Evolutionary conservation across 2,329 filamentous ascomycete species (phyloP), one percentile per base, ranked within the genome.

Genomic region (Aphanoascus verrucosus): DNA sequence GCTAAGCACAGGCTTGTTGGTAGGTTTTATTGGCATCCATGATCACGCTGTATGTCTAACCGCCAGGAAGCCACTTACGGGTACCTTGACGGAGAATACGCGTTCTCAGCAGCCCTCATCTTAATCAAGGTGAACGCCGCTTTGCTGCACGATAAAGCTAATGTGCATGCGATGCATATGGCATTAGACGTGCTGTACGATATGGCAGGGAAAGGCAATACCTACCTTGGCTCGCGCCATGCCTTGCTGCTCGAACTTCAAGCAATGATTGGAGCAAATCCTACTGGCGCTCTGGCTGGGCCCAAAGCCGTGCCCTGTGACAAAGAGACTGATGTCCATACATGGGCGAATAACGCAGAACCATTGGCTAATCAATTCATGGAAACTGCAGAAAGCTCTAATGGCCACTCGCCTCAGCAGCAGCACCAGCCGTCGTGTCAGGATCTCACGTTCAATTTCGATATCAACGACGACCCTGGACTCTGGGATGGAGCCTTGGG

Each of bases 1-100:
- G 65, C 73, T 1, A 71, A 74, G 57, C 71, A 75, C 55, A 71
- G 78, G 54, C 67, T 79, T 8, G 70, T 79, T 9, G 75, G 73
- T 74, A 65, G 57, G 69, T 58, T 34, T 37, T 20, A 6, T 28
- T 28, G n/a, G 3, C 46, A 6, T n/a, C 20, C 32, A 35, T 35
- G 3, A 12, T 23, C 28, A 5, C 20, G 2, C 17, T 9, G 7
- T 15, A 31, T 12, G 32, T 55, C n/a, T 52, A 44, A 52, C 11
- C 23, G n/a, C 41, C 14, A 38, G 41, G 15, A 42, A 52, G 71
- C 75, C 77, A 17, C 80, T 77, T 80, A 77, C 58, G 77, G 77
- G 20, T 80, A 78, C 60, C 77, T 80, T 67, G 77, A 80, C 55
- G 73, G 75, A 14, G 77, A 80, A 56, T 77, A 80, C 58, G 71